Evolutionary conservation across 2,329 filamentous ascomycete species (phyloP), one percentile per base, ranked within the genome.

Genomic region (Lachnellula willkommii): DNA sequence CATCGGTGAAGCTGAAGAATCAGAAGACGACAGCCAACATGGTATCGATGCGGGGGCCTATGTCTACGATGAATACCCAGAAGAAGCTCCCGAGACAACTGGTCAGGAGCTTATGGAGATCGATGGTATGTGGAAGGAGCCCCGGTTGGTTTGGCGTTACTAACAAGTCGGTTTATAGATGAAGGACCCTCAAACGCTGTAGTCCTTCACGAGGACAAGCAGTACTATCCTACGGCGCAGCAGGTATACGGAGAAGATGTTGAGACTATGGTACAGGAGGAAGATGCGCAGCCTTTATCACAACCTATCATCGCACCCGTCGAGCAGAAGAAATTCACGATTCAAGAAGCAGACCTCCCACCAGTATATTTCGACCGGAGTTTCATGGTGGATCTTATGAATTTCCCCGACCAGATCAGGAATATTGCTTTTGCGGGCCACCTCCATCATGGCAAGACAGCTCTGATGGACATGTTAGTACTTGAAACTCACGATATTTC

Each of bases 121-220:
- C 45, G 93, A 97, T 70, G 88, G 86, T 88, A 73, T 56, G 77
- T 65, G 47, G 48, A 28, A 24, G 6, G 24, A 24, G 24, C 26
- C 14, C 36, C 43, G 4, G 12, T 53, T 54, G 26, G 40, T 17
- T 6, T 26, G 26, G 22, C 26, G 58, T 59, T 53, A 54, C 70
- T 72, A 56, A 73, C 57, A 56, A 24, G 55, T 48, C 50, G 15
- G 24, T 20, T 51, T 55, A 59, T 62, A 82, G 84, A 90, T 71
- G 87, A 92, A 49, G 91, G 89, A 14, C 89, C 93, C 3, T 96
- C 92, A 5, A 99, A 97, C 72, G 93, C 94, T 51, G 91, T 99
- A n/a, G 82, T 99, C 56, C 82, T 99, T 47, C 94, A 99, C 75
- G 94, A 99, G 78, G 94, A 99, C 76, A 99, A 99, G 73, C 94